A percentile compares a stretch with the other conserved stretches of the same genome.
phyloP scores from a whole-genome alignment of 2,329 filamentous ascomycete species.

The Sclerotiophoma versabilis region DNA sequence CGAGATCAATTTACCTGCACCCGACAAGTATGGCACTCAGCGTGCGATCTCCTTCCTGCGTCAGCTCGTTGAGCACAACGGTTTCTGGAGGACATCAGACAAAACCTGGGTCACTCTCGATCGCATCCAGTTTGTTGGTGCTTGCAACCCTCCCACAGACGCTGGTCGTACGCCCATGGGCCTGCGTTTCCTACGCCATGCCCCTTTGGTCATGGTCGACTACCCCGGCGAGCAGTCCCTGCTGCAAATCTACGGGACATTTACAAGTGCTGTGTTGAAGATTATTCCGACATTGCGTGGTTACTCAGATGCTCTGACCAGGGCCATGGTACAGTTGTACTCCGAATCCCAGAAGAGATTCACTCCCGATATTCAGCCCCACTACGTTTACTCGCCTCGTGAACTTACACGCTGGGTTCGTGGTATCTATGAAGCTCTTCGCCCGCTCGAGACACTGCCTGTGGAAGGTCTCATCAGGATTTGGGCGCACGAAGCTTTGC shows the following conservation, averaged over 20 bases:
- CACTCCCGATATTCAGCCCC: slow-evolving; percentile 94
- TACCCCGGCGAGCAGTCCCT: slow-evolving; percentile 96
- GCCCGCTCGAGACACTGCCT: slow-evolving; percentile 84
- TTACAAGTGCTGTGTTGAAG: slow-evolving; percentile 95
- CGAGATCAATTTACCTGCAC: slow-evolving; percentile 97
- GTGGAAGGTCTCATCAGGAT: slow-evolving; percentile 94
- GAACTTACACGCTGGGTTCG: slow-evolving; percentile 98
- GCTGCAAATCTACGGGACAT: slow-evolving; percentile 97
- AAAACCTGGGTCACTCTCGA: slow-evolving; percentile 98
- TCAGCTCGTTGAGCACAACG: slow-evolving; percentile 97
- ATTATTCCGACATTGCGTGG: slow-evolving; percentile 94
- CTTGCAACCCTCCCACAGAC: slow-evolving; percentile 97
- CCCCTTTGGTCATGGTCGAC: slow-evolving; percentile 99
- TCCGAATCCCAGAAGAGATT: slow-evolving; percentile 93
- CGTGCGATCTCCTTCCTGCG: slow-evolving; percentile 96
- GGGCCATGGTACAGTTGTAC: slow-evolving; percentile 97
- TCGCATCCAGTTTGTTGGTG: slow-evolving; percentile 97
- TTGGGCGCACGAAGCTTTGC: slow-evolving; percentile 96
- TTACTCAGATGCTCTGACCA: slow-evolving; percentile 91
- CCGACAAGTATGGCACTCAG: slow-evolving; percentile 97
- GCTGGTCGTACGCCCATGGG: slow-evolving; percentile 95
- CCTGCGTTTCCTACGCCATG: slow-evolving; percentile 91
- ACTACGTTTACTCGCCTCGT: slow-evolving; percentile 99
- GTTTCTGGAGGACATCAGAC: slow-evolving; percentile 97
- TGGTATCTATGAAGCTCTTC: slow-evolving; percentile 95